Evolutionary conservation across 2,329 filamentous ascomycete species (phyloP).

Genomic region (Colletotrichum musae): DNA sequence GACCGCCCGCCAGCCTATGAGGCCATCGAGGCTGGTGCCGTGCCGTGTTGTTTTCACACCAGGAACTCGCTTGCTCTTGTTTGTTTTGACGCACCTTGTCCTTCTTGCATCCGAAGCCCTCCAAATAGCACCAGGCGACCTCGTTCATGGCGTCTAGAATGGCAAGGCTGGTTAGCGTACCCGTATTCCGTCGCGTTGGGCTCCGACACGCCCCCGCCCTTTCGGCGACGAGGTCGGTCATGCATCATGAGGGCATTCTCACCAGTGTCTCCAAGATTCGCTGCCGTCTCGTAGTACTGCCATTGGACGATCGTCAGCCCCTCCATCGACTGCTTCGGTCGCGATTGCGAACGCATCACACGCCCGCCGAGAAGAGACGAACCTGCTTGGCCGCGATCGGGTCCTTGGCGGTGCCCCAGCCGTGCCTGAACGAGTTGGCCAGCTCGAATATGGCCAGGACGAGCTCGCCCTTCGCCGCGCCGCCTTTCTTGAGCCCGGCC

Average conservation of each 20-base stretch:
- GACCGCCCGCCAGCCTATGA: slow-evolving; percentile 1
- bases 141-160: slow-evolving; percentile 93
- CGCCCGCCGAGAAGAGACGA: slow-evolving; percentile 46
- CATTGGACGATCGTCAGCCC: slow-evolving; percentile 22
- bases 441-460: slow-evolving; percentile 97
- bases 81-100: slow-evolving; percentile 85
- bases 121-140: slow-evolving; percentile 93
- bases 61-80: not conserved
- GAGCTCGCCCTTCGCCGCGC: slow-evolving; percentile 94
- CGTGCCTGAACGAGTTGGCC: slow-evolving; percentile 92
- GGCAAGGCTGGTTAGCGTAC: slow-evolving; percentile 38
- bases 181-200: slow-evolving; percentile 17
- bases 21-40: slow-evolving; percentile 32
- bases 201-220: slow-evolving; percentile 21
- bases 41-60: not conserved
- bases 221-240: not conserved
- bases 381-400: slow-evolving; percentile 85
- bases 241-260: slow-evolving; percentile 48
- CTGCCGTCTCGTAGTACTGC: slow-evolving; percentile 97
- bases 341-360: not conserved
- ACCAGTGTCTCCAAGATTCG: slow-evolving; percentile 92
- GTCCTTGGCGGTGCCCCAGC: slow-evolving; percentile 92
- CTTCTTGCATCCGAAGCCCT: slow-evolving; percentile 98
- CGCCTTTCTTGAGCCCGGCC: slow-evolving; percentile 92
- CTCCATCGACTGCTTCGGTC: slow-evolving; percentile 6